Base-by-base conservation (phyloP, 2,329 filamentous ascomycete species). In the Hirsutella rhossiliensis region DNA sequence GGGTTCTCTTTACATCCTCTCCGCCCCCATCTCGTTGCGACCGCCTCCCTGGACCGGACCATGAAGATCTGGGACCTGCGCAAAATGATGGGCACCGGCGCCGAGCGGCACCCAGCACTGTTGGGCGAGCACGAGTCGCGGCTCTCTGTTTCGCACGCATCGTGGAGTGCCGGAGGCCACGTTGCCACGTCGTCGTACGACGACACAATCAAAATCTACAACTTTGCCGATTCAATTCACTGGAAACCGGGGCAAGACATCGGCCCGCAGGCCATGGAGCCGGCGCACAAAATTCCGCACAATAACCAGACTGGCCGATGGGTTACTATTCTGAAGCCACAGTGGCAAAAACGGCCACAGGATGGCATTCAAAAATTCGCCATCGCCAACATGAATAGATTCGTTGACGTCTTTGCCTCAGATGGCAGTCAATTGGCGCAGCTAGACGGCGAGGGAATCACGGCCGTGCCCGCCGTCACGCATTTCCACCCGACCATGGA, bases 351-450 rank as follows among this genome's bases (percentile, higher is more conserved):
- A 29, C 73, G 76, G 39, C 90, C 92, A 0, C 67, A 73, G 30
- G 87, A 92, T 46, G 81, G 82, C 8, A 79, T 94, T 5, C 82
- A 94, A 50, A 87, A 90, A 48, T 88, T 98, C 54, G 85, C 80
- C 20, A 90, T 98, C 45, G 92, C 87, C 1, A 98, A 97, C 54
- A 97, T 97, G 92, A 95, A 94, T 58, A 79, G 92, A 2, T 97
- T 96, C 54, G 87, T 97, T 2, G 92, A 98, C 57, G 76, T 98
- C 1, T 98, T 84, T 60, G 84, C 83, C 1, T 74, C 80, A 0
- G 76, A 84, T 41, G 92, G 92, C 0, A 82, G 87, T 55, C 90
- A 97, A 60, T 66, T 98, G 4, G 90, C 86, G 0, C 90, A 97
- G 61, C 63, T 94, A 1, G 87, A 82, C 1, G 87, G 88, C 0